A percentile compares a stretch with the other conserved stretches of the same genome.
Evolutionary conservation across 345 rosid species (phyloP).

Genomic region (Rubroshorea leprosula): DNA sequence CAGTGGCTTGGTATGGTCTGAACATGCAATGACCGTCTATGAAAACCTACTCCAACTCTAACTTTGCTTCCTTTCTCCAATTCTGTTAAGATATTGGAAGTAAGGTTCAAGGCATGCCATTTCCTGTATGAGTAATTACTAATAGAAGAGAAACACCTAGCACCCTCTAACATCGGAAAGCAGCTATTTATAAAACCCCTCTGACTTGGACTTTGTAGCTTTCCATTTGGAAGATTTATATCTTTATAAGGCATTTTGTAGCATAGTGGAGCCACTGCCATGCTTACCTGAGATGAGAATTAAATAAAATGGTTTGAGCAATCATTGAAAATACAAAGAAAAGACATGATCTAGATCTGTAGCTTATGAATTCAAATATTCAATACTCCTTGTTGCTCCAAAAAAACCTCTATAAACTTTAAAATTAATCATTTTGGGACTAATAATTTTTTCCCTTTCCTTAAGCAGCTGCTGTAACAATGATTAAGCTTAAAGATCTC

Average conservation of each 20-base stretch:
- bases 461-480: too few relatives aligned
- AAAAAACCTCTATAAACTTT: too few relatives aligned
- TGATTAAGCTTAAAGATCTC: too few relatives aligned
- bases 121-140: slow-evolving; percentile 4
- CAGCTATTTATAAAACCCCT: slow-evolving; percentile 21
- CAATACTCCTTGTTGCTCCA: too few relatives aligned
- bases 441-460: too few relatives aligned
- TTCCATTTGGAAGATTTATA: slow-evolving; percentile 19
- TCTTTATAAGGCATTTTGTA: slow-evolving; percentile 38
- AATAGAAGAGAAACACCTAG: slow-evolving; percentile 21
- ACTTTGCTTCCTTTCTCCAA: slow-evolving; percentile 13
- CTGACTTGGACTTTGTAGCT: slow-evolving; percentile 14
- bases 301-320: background rate
- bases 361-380: background rate
- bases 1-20: slow-evolving; percentile 12
- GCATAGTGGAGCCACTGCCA: slow-evolving; percentile 46
- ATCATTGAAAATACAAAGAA: background rate
- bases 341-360: background rate
- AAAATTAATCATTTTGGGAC: too few relatives aligned
- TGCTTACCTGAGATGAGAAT: slow-evolving; percentile 25
- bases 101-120: slow-evolving; percentile 18
- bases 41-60: slow-evolving; percentile 1
- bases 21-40: slow-evolving; percentile 13
- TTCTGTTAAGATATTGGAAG: slow-evolving; percentile 15
- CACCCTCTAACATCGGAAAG: slow-evolving; percentile 11